Evolutionary conservation across 2,329 filamentous ascomycete species (phyloP).

Genomic region (Cladosporium sp.): DNA sequence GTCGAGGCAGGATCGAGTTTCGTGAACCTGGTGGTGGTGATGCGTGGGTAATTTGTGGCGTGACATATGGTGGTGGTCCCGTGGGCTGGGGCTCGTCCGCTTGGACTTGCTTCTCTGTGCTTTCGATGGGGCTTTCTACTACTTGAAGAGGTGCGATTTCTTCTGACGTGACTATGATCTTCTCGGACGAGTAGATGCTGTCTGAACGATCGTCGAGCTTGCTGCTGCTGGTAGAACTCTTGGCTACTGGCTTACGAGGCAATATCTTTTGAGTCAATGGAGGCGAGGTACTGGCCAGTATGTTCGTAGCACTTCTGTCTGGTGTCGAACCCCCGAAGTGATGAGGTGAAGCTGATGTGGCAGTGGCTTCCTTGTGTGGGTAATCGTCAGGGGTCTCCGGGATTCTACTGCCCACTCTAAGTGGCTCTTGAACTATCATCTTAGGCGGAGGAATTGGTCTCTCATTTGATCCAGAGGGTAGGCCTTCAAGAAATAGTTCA

Average conservation of each 20-base stretch:
- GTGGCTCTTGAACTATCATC: not conserved
- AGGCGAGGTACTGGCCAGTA: not conserved
- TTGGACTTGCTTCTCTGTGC: not conserved
- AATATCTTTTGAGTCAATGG: not conserved
- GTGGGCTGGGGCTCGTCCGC: not conserved
- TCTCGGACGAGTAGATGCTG: not conserved
- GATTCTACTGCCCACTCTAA: not conserved
- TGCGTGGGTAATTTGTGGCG: not conserved
- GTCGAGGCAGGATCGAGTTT: not conserved
- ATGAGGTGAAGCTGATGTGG: not conserved
- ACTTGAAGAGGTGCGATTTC: not conserved
- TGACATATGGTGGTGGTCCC: not conserved
- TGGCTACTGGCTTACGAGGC: not conserved
- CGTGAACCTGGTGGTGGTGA: not conserved
- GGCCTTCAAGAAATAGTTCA: not conserved
- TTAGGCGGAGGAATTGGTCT: not conserved
- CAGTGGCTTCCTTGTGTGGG: not conserved
- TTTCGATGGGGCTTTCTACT: not conserved
- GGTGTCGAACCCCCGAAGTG: too few relatives aligned
- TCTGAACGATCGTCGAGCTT: not conserved
- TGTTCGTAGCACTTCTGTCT: too few relatives aligned
- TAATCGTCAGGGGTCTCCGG: not conserved
- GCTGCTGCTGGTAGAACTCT: not conserved
- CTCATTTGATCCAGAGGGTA: not conserved
- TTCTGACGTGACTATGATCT: not conserved